Percentiles rank a stretch among this genome's conserved stretches.
These are phyloP conservation scores for Yamadazyma ubonensis DNA, from an alignment of 805 yeast genomes.

Conservation along the genomic window DNA sequence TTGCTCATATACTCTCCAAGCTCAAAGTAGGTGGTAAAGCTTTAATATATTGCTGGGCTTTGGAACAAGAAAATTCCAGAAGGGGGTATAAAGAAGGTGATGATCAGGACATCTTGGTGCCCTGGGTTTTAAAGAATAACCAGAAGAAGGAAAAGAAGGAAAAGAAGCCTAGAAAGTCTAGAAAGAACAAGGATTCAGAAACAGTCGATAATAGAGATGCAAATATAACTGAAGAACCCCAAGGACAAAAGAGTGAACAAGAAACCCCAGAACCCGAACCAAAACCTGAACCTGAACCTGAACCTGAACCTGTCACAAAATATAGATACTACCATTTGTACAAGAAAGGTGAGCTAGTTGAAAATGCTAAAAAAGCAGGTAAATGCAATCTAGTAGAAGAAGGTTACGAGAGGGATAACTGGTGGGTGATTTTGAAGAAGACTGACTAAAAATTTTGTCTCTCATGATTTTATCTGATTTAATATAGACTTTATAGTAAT, in stretches of 20 bases:
- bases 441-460: not conserved
- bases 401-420: slow-evolving; percentile 93
- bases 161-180: slow-evolving; percentile 14
- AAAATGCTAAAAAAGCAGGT: slow-evolving; percentile 71
- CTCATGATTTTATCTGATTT: no score
- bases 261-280: slow-evolving; percentile 12
- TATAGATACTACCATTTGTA: slow-evolving; percentile 89
- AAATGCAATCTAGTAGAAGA: slow-evolving; percentile 55
- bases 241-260: not conserved
- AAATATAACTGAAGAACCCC: not conserved
- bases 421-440: slow-evolving; percentile 60
- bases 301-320: slow-evolving; percentile 48
- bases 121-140: slow-evolving; percentile 79
- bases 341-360: slow-evolving; percentile 75
- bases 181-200: slow-evolving; percentile 10
- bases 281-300: slow-evolving; percentile 13
- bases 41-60: slow-evolving; percentile 92
- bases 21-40: slow-evolving; percentile 63
- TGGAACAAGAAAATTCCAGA: slow-evolving; percentile 84
- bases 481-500: no score
- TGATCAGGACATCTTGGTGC: slow-evolving; percentile 91
- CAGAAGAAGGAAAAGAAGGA: slow-evolving; percentile 33
- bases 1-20: slow-evolving; percentile 61
- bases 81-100: slow-evolving; percentile 90
- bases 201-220: not conserved